Evolutionary conservation across 441 rosid genomes (phyloP), one percentile per base, ranked within the genome.

Genomic region (Adansonia rubrostipa): DNA sequence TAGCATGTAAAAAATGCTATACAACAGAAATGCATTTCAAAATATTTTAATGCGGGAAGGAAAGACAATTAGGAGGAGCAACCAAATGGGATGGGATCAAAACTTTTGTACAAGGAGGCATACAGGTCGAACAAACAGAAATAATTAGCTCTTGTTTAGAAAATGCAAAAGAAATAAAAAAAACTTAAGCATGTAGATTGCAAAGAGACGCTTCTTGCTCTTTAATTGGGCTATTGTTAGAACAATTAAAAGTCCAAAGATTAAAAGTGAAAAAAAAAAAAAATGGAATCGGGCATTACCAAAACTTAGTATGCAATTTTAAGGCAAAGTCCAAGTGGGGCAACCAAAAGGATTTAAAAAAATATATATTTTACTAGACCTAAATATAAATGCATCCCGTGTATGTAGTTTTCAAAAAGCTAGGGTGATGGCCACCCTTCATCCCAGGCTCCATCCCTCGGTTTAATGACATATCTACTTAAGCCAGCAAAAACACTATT

Each of bases 191-290:
- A 73, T 11, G n/a, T 4, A 19, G 6, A 51, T 47, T 19, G 58
- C 76, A 5, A 45, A 36, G 47, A 50, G 72, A 71, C 9, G 44
- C 28, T 73, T 93, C 98, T 92, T 95, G 98, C 77, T 88, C 91
- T 48, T 48, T 13, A 2, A 48, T 48, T 48, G 1, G 53, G 15
- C 53, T 48, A 48, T 48, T 48, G 53, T 13, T 48, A 48, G 53
- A 48, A 48, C 14, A 48, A 9, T 48, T 48, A 3, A 48, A 48
- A 3, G 53, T 48, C 53, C 13, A 48, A 48, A 48, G 13, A 48
- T 48, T 10, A 48, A 48, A 11, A 0, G 3, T 2, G 5, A 4
- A 36, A 36, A 36, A 36, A 36, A 36, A 36, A 36, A 36, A 36
- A 36, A 4, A 36, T 1, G 40, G 40, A 36, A 36, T 36, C 40